A percentile compares a stretch with the other conserved stretches of the same genome.
Conservation (phyloP, 768 basidiomycete genomes). For the Mycena latifolia region DNA sequence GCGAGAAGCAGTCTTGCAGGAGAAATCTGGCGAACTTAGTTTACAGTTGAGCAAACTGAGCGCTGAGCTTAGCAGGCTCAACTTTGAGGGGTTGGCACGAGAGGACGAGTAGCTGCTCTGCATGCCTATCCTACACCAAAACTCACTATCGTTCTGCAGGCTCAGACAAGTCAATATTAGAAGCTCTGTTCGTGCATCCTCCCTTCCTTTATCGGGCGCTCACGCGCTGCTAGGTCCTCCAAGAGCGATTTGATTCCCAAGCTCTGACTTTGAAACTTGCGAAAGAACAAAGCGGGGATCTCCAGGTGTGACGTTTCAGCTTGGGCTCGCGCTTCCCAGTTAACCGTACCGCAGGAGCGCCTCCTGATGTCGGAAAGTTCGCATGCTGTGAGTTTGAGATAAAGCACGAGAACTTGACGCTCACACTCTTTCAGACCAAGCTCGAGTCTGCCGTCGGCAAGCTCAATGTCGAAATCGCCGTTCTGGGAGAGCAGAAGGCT, state of each 20-base stretch:
- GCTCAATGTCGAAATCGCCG: constrained; percentile 52
- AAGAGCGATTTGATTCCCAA: constrained; percentile 74
- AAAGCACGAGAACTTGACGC: not conserved
- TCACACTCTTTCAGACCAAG: constrained; percentile 30
- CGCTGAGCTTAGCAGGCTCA: constrained; percentile 16
- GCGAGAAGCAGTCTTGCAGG: constrained; percentile 28
- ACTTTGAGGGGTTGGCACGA: constrained; percentile 10
- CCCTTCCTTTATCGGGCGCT: not conserved
- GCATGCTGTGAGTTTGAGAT: constrained; percentile 46
- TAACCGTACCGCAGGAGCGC: constrained; percentile 36
- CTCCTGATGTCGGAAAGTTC: constrained; percentile 45
- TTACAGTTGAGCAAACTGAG: constrained; percentile 5
- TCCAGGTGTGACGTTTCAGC: constrained; percentile 47
- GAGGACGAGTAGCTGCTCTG: constrained; percentile 28
- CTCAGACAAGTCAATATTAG: constrained; percentile 21
- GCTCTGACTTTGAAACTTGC: constrained; percentile 62
- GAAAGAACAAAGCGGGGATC: constrained; percentile 66
- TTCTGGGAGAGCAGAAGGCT: constrained; percentile 55
- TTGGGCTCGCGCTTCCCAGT: not conserved
- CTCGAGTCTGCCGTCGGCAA: constrained; percentile 49
- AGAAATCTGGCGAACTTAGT: constrained; percentile 20
- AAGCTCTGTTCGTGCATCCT: constrained; percentile 14
- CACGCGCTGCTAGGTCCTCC: constrained; percentile 51
- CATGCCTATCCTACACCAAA: too few relatives aligned
- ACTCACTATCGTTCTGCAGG: constrained; percentile 2